These are phyloP conservation scores for Aquilaria yunnanensis DNA, from an alignment of 345 rosid genomes.

Conservation along the genomic window DNA sequence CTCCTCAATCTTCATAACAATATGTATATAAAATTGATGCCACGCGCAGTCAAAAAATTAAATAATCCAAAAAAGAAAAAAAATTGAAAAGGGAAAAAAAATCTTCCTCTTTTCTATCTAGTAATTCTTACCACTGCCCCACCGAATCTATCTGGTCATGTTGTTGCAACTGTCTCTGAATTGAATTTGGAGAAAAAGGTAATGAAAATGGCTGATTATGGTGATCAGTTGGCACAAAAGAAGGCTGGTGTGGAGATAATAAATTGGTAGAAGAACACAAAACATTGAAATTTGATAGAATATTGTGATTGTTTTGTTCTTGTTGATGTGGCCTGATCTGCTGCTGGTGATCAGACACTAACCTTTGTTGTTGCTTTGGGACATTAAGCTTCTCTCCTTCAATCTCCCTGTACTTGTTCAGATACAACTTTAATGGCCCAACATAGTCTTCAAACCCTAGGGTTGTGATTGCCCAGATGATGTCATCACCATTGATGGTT, in stretches of 20 bases:
- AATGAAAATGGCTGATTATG: slow-evolving; percentile 51
- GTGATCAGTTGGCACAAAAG: slow-evolving; percentile 31
- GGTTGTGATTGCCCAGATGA: slow-evolving; percentile 68
- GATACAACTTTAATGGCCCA: slow-evolving; percentile 46
- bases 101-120: background rate
- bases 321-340: slow-evolving; percentile 18
- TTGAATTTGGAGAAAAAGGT: slow-evolving; percentile 52
- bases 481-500: slow-evolving; percentile 72
- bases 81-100: too few species aligned
- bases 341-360: slow-evolving; percentile 7
- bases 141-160: slow-evolving; percentile 57
- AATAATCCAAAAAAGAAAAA: too few species aligned
- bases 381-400: slow-evolving; percentile 60
- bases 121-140: slow-evolving; percentile 34
- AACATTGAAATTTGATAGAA: slow-evolving; percentile 22
- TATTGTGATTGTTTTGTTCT: slow-evolving; percentile 24
- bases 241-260: slow-evolving; percentile 34
- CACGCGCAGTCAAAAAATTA: too few species aligned
- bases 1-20: too few species aligned
- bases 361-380: slow-evolving; percentile 50
- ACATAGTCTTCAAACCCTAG: slow-evolving; percentile 70
- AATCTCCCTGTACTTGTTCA: slow-evolving; percentile 49
- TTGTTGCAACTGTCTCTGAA: slow-evolving; percentile 50
- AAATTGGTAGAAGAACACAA: slow-evolving; percentile 34
- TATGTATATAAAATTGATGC: too few species aligned